Percentiles rank a stretch among this genome's conserved stretches.
Conservation (phyloP, 257 asterid species). For the Cynanchum wilfordii region DNA sequence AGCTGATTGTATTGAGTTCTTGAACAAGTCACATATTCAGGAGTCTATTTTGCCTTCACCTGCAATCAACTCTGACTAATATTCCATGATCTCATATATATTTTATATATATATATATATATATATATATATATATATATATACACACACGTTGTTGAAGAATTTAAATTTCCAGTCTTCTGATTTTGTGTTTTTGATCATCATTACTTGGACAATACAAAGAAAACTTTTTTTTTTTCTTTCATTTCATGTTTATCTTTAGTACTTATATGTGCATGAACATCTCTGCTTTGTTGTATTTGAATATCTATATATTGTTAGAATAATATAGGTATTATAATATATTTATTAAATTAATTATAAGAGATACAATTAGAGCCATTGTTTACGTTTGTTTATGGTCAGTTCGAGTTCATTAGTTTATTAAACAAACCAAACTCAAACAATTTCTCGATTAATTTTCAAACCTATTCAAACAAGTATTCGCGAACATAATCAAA, state of each 20-base stretch:
- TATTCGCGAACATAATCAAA: too few relatives aligned
- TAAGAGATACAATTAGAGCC: too few relatives aligned
- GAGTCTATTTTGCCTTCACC: conserved; percentile 5
- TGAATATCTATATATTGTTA: too few relatives aligned
- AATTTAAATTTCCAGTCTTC: background rate
- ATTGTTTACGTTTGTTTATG: too few relatives aligned
- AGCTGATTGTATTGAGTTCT: conserved; percentile 76
- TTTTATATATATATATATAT: too few relatives aligned
- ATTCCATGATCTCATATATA: conserved; percentile 1
- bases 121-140: too few relatives aligned
- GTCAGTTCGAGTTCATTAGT: too few relatives aligned
- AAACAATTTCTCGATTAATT: too few relatives aligned
- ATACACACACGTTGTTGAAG: background rate
- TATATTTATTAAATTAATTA: too few relatives aligned
- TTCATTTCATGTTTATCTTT: background rate
- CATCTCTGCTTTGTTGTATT: background rate
- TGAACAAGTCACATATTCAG: conserved; percentile 41
- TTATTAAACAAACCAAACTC: too few relatives aligned
- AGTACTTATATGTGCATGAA: background rate
- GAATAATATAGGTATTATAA: too few relatives aligned
- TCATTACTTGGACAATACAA: background rate
- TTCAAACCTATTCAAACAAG: too few relatives aligned
- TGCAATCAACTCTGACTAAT: conserved; percentile 5
- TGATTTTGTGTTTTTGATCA: background rate
- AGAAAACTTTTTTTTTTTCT: background rate